Percentiles rank a stretch among this genome's conserved stretches.
These are phyloP conservation scores for Bipolaris bicolor DNA, from an alignment of 2,329 filamentous ascomycete genomes.

Conservation along the genomic window DNA sequence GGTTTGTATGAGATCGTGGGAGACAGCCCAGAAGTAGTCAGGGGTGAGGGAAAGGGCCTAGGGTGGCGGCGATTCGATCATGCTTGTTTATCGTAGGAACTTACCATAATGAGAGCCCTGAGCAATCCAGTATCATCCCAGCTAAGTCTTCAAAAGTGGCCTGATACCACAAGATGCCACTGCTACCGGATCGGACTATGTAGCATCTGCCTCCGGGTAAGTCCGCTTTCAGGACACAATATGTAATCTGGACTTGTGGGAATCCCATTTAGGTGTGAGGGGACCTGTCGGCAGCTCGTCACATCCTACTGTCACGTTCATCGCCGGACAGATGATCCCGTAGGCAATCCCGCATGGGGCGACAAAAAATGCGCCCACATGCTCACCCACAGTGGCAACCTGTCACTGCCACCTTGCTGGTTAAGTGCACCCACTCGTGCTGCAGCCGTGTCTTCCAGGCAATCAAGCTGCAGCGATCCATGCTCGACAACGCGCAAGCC, in stretches of 20 bases:
- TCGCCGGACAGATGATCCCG: not conserved
- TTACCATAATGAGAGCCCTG: not conserved
- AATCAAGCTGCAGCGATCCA: not conserved
- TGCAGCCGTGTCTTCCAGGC: not conserved
- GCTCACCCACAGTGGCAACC: not conserved
- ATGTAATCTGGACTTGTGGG: not conserved
- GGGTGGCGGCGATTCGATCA: not conserved
- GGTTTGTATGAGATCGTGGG: not conserved
- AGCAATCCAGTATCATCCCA: not conserved
- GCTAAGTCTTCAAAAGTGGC: not conserved
- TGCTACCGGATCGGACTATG: not conserved
- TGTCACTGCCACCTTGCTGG: not conserved
- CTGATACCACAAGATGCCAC: not conserved
- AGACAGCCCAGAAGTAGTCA: not conserved
- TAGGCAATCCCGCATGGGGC: not conserved
- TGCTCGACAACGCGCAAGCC: constrained; percentile 1
- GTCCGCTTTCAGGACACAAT: not conserved
- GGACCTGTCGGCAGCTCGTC: not conserved
- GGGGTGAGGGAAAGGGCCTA: too few species aligned
- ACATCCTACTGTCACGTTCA: not conserved
- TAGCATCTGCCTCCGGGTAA: not conserved
- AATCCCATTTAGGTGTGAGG: not conserved
- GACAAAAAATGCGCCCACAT: not conserved
- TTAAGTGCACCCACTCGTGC: not conserved
- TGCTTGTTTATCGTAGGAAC: not conserved